Evolutionary conservation across 1,139 yeast species (phyloP).

Genomic region (Taiozyma sp.): DNA sequence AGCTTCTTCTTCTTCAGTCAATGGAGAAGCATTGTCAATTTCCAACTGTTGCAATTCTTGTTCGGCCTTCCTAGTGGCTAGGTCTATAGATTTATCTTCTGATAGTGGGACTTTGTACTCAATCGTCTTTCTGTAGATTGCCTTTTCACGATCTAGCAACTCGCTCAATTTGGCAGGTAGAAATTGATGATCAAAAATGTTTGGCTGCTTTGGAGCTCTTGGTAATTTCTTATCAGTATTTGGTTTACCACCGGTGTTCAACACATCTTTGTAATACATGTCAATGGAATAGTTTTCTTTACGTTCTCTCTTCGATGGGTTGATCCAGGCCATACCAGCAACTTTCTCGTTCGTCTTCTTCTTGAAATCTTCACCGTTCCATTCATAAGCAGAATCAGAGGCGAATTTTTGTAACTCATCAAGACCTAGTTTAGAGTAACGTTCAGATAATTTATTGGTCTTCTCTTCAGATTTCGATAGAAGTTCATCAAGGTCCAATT

Average conservation of each 20-base stretch:
- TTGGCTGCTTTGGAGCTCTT: conserved; percentile 62
- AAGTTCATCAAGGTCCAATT: conserved; percentile 67
- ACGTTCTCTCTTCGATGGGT: conserved; percentile 78
- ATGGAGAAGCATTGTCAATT: conserved; percentile 56
- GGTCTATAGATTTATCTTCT: conserved; percentile 28
- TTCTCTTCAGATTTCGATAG: conserved; percentile 74
- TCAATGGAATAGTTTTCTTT: conserved; percentile 76
- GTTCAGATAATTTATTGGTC: conserved; percentile 69
- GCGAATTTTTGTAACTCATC: conserved; percentile 91
- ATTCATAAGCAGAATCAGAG: conserved; percentile 89
- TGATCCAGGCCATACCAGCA: conserved; percentile 63
- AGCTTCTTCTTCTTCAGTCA: conserved; percentile 62
- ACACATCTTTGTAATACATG: conserved; percentile 71
- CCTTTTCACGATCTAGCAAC: conserved; percentile 61
- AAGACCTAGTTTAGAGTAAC: conserved; percentile 78
- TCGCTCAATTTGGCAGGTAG: conserved; percentile 57
- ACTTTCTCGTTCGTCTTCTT: conserved; percentile 47
- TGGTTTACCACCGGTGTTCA: conserved; percentile 58
- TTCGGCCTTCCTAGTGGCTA: conserved; percentile 44
- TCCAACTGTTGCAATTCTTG: conserved; percentile 55
- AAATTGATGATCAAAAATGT: conserved; percentile 69
- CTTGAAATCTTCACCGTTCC: conserved; percentile 95
- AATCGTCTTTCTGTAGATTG: conserved; percentile 47
- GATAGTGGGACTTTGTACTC: conserved; percentile 45
- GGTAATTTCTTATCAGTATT: conserved; percentile 41